Conservation (phyloP, 768 basidiomycete genomes). For the Kwoniella botswanensis region DNA sequence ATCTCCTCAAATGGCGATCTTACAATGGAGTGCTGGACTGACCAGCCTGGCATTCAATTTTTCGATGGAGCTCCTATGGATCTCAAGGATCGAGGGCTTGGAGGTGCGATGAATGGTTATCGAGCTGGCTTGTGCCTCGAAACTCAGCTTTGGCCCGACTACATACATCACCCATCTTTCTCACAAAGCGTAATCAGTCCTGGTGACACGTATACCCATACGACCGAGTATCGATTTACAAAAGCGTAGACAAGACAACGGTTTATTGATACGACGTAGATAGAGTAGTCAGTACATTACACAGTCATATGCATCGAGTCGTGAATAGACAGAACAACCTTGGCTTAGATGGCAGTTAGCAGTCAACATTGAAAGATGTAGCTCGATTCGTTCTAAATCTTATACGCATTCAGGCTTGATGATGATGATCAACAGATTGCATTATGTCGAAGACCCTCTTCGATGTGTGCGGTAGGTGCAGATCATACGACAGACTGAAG, state of each 20-base stretch:
- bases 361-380: too few relatives aligned
- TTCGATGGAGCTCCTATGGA: constrained; percentile 29
- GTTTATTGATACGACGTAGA: too few relatives aligned
- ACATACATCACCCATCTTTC: constrained; percentile 11
- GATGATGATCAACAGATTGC: too few relatives aligned
- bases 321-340: too few relatives aligned
- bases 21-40: constrained; percentile 29
- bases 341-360: too few relatives aligned
- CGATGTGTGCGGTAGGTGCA: too few relatives aligned
- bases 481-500: not conserved
- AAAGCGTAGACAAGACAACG: too few relatives aligned
- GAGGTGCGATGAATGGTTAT: constrained; percentile 3
- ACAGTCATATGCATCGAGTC: too few relatives aligned
- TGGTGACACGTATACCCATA: constrained; percentile 2
- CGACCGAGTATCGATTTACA: constrained; percentile 1
- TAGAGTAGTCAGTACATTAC: too few relatives aligned
- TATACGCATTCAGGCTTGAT: too few relatives aligned
- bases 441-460: too few relatives aligned
- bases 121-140: constrained; percentile 27
- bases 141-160: constrained; percentile 27
- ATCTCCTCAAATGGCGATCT: constrained; percentile 27
- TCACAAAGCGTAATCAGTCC: constrained; percentile 5
- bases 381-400: too few relatives aligned
- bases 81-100: constrained; percentile 22
- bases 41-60: constrained; percentile 28